Percentiles rank a stretch among this genome's conserved stretches.
Evolutionary conservation across 148 eudicot species (phyloP).

Genomic region (Fallopia convolvulus): DNA sequence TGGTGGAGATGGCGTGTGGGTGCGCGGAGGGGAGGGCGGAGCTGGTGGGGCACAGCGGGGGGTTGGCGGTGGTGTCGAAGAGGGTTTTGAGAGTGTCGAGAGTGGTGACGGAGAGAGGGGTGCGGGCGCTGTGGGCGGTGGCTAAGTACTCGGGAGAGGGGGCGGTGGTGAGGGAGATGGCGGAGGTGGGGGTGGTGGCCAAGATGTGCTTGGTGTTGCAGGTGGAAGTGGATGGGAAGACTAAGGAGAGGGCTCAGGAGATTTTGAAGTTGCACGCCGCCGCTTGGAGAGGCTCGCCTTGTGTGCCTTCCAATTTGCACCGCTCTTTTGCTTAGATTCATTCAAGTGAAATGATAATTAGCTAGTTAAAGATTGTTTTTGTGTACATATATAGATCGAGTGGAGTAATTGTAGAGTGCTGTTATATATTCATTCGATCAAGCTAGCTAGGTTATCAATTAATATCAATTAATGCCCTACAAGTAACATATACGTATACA

Average conservation of each 20-base stretch:
- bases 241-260: conserved; percentile 55
- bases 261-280: conserved; percentile 49
- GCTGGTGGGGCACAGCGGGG: conserved; percentile 49
- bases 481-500: not conserved
- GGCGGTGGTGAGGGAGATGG: conserved; percentile 50
- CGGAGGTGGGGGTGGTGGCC: conserved; percentile 55
- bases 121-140: conserved; percentile 39
- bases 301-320: conserved; percentile 27
- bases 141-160: conserved; percentile 33
- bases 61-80: conserved; percentile 66
- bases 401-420: not conserved
- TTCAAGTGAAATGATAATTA: too few relatives aligned
- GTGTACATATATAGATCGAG: not conserved
- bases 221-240: conserved; percentile 59
- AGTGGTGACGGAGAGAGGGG: conserved; percentile 45
- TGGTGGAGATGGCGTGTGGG: conserved; percentile 47
- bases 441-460: too few relatives aligned
- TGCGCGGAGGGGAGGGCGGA: conserved; percentile 71
- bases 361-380: not conserved
- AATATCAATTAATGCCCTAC: not conserved
- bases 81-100: conserved; percentile 62
- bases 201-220: conserved; percentile 69
- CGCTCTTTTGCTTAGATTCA: conserved; percentile 13
- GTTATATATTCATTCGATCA: not conserved
- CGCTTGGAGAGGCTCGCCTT: conserved; percentile 51